phyloP scores from a whole-genome alignment of 2,329 filamentous ascomycete species.

The Colletotrichum musae region DNA sequence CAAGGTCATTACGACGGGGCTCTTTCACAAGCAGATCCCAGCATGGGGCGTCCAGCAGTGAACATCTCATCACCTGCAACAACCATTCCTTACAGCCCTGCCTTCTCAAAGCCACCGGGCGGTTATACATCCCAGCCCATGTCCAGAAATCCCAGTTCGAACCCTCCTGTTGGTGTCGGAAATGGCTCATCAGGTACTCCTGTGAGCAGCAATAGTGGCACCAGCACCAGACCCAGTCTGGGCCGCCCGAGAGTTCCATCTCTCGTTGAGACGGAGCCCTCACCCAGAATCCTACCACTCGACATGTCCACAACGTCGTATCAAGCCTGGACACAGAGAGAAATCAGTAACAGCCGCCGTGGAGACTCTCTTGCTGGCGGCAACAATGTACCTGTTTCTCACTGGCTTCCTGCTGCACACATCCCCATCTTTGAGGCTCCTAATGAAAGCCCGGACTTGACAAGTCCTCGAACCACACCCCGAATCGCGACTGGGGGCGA shows the following conservation, averaged over 20 bases:
- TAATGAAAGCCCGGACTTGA: slow-evolving; percentile 16
- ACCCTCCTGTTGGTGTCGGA: slow-evolving; percentile 29
- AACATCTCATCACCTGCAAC: slow-evolving; percentile 45
- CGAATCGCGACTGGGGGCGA: slow-evolving; percentile 17
- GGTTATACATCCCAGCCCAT: slow-evolving; percentile 67
- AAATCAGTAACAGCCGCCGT: slow-evolving; percentile 12
- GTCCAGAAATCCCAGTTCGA: slow-evolving; percentile 60
- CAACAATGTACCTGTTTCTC: slow-evolving; percentile 26
- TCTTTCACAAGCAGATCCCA: slow-evolving; percentile 21
- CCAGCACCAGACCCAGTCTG: slow-evolving; percentile 44
- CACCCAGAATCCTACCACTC: slow-evolving; percentile 51
- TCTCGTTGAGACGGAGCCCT: slow-evolving; percentile 61
- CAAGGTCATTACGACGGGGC: slow-evolving; percentile 16
- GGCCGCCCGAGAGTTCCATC: slow-evolving; percentile 51
- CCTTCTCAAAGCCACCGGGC: slow-evolving; percentile 42
- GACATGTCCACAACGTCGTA: slow-evolving; percentile 50
- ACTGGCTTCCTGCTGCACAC: slow-evolving; percentile 9
- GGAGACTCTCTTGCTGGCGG: slow-evolving; percentile 21
- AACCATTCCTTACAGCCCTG: slow-evolving; percentile 43
- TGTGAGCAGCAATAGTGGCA: slow-evolving; percentile 43
- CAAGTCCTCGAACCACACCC: slow-evolving; percentile 14
- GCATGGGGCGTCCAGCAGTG: slow-evolving; percentile 19
- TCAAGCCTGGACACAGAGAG: slow-evolving; percentile 45
- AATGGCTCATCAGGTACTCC: slow-evolving; percentile 25
- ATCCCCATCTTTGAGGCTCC: slow-evolving; percentile 22